phyloP scores from a whole-genome alignment of 441 rosid genomes.

The Euphorbia schlechtendalii region DNA sequence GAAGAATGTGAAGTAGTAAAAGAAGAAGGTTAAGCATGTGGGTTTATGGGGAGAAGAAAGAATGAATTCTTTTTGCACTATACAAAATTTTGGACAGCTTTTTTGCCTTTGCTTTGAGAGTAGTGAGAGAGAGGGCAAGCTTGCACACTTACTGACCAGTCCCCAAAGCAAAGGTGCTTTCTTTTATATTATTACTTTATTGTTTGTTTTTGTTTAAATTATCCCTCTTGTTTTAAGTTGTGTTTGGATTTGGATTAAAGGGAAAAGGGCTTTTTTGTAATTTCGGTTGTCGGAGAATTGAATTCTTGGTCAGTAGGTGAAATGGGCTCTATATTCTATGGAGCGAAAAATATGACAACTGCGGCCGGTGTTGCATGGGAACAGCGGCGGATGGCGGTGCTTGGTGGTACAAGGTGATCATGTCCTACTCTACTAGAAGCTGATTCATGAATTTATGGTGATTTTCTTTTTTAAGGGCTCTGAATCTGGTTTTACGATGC shows the following conservation, averaged over 20 bases:
- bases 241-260: slow-evolving; percentile 20
- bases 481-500: too few relatives aligned
- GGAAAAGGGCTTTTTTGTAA: neutral
- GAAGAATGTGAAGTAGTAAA: slow-evolving; percentile 2
- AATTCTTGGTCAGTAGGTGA: neutral
- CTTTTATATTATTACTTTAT: neutral
- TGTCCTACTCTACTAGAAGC: too few relatives aligned
- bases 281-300: neutral
- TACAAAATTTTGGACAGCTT: slow-evolving; percentile 10
- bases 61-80: slow-evolving; percentile 20
- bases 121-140: slow-evolving; percentile 47
- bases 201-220: slow-evolving; percentile 20
- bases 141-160: slow-evolving; percentile 40
- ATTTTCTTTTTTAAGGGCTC: too few relatives aligned
- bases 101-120: slow-evolving; percentile 38
- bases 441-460: too few relatives aligned
- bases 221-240: slow-evolving; percentile 21
- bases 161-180: slow-evolving; percentile 34
- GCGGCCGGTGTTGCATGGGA: too few relatives aligned
- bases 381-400: too few relatives aligned
- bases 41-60: slow-evolving; percentile 28
- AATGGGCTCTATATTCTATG: slow-evolving; percentile 26
- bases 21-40: slow-evolving; percentile 36
- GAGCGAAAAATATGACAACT: neutral
- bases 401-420: too few relatives aligned